phyloP scores from a whole-genome alignment of 2,329 filamentous ascomycete species.

The Emergomyces orientalis region DNA sequence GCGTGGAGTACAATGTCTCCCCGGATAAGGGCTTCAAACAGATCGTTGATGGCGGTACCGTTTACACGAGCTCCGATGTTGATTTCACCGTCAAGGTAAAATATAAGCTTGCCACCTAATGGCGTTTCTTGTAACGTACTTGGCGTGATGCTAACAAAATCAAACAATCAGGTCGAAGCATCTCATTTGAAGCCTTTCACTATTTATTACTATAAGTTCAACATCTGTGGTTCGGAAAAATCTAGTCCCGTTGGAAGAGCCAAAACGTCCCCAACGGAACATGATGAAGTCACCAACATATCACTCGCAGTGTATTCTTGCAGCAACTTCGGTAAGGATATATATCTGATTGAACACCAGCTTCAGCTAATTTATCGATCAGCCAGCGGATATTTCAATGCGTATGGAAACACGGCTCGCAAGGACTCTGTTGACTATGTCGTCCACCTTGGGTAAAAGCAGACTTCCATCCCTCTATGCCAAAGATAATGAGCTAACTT shows the following conservation, averaged over 20 bases:
- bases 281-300: constrained; percentile 47
- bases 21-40: constrained; percentile 39
- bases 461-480: not conserved
- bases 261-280: constrained; percentile 55
- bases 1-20: constrained; percentile 56
- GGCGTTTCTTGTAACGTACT: constrained; percentile 7
- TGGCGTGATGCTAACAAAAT: not conserved
- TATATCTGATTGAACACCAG: not conserved
- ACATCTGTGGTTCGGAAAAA: constrained; percentile 53
- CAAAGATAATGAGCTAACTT: not conserved
- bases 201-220: constrained; percentile 59
- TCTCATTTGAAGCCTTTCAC: constrained; percentile 53
- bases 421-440: constrained; percentile 54
- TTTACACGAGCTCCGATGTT: constrained; percentile 62
- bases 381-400: constrained; percentile 50
- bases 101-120: not conserved
- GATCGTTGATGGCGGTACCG: constrained; percentile 49
- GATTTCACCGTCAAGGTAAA: constrained; percentile 64
- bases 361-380: constrained; percentile 6
- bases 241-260: constrained; percentile 57
- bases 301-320: constrained; percentile 63
- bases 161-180: constrained; percentile 50
- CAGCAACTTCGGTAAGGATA: constrained; percentile 51
- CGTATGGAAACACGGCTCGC: constrained; percentile 49
- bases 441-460: constrained; percentile 34